These are phyloP conservation scores for Globisporangium polare DNA, from an alignment of 352 stramenopile species.

Conservation along the genomic window DNA sequence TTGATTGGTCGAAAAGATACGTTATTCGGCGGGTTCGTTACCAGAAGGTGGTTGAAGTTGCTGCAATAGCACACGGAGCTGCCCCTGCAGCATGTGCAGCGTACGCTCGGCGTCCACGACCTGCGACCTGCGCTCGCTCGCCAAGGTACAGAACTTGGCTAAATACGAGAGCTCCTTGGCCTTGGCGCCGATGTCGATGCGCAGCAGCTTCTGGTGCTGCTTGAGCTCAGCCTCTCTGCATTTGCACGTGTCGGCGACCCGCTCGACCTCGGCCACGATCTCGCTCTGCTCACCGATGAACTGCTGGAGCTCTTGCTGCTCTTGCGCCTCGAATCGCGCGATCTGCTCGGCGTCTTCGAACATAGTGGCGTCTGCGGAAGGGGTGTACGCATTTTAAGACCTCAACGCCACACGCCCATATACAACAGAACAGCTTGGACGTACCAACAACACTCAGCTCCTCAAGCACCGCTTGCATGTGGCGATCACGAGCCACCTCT, in stretches of 20 bases:
- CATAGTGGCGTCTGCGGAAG: constrained; percentile 17
- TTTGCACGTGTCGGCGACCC: constrained; percentile 27
- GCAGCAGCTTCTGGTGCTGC: constrained; percentile 47
- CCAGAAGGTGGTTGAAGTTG: background rate
- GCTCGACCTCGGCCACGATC: constrained; percentile 22
- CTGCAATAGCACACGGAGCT: constrained; percentile 21
- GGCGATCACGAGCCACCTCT: constrained; percentile 29
- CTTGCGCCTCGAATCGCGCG: constrained; percentile 23
- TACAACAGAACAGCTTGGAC: background rate
- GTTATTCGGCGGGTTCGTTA: background rate
- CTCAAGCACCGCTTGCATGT: constrained; percentile 29
- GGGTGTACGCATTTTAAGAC: background rate
- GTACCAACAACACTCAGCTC: constrained; percentile 28
- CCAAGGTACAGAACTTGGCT: constrained; percentile 31
- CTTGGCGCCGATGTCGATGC: constrained; percentile 29
- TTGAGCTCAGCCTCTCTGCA: constrained; percentile 42
- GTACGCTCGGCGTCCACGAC: constrained; percentile 37
- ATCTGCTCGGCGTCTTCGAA: constrained; percentile 27
- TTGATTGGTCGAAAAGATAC: constrained; percentile 18
- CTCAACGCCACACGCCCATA: background rate
- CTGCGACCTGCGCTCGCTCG: constrained; percentile 28
- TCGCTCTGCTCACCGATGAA: constrained; percentile 29
- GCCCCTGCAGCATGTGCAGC: constrained; percentile 33
- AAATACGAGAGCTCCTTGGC: constrained; percentile 29
- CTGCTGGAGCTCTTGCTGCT: constrained; percentile 21